Evolutionary conservation across 371 early-diverging fungal genomes (phyloP).

Genomic region (Encephalitozoon hellem): DNA sequence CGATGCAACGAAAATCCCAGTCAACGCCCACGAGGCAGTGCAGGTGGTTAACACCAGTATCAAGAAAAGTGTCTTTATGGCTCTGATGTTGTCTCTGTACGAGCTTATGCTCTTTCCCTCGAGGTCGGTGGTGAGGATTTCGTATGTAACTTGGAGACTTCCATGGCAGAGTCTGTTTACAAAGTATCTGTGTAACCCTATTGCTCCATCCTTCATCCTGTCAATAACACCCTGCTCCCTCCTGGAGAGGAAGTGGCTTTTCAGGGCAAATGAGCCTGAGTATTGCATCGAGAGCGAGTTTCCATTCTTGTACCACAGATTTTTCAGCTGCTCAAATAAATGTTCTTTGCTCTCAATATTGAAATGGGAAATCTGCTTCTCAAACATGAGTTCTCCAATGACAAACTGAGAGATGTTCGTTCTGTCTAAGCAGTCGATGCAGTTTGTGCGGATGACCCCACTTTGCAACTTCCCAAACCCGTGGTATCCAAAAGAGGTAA

Average conservation of each 20-base stretch:
- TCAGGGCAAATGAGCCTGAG: conserved; percentile 90
- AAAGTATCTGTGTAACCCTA: conserved; percentile 57
- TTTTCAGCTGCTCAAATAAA: conserved; percentile 64
- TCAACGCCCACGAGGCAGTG: not conserved
- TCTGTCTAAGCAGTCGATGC: conserved; percentile 97
- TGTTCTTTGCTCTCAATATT: conserved; percentile 14
- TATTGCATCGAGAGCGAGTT: conserved; percentile 83
- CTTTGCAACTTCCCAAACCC: conserved; percentile 63
- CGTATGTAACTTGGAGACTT: conserved; percentile 51
- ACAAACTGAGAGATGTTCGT: conserved; percentile 96
- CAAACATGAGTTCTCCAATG: conserved; percentile 68
- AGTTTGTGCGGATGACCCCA: conserved; percentile 84
- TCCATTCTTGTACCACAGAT: conserved; percentile 96
- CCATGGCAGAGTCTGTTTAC: conserved; percentile 57
- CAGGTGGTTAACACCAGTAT: not conserved
- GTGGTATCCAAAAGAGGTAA: conserved; percentile 64
- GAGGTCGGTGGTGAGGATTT: conserved; percentile 39
- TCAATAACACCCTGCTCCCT: conserved; percentile 68
- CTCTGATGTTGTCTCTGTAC: not conserved
- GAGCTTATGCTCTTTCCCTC: not conserved
- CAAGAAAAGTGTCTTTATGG: not conserved
- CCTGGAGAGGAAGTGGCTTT: conserved; percentile 85
- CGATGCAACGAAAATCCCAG: not conserved
- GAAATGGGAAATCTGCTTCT: conserved; percentile 64
- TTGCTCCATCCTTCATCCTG: conserved; percentile 41